Conservation (phyloP, 805 yeast genomes). For the Teunomyces cretensis region DNA sequence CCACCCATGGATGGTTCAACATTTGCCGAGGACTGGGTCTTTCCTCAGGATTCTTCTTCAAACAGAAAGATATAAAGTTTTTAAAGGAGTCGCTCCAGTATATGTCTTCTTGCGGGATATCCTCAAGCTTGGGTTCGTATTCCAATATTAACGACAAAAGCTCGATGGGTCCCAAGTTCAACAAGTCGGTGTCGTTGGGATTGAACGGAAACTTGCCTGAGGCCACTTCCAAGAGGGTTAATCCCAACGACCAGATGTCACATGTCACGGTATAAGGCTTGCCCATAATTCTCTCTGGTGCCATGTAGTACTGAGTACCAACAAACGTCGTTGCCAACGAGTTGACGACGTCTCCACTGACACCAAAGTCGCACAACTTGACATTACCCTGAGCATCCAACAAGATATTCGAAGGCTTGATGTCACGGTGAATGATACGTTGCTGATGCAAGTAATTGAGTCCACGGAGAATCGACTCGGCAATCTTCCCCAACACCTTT, state of each 20-base stretch:
- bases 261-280: conserved; percentile 93
- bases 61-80: conserved; percentile 75
- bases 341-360: conserved; percentile 93
- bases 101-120: conserved; percentile 73
- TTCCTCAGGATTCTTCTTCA: conserved; percentile 73
- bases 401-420: conserved; percentile 91
- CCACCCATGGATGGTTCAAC: conserved; percentile 91
- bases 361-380: conserved; percentile 96
- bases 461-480: conserved; percentile 82
- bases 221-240: conserved; percentile 90
- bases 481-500: conserved; percentile 85
- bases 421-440: conserved; percentile 90
- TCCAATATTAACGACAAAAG: conserved; percentile 77
- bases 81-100: conserved; percentile 82
- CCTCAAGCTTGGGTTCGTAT: conserved; percentile 75
- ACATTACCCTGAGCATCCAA: conserved; percentile 76
- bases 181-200: conserved; percentile 33
- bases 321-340: conserved; percentile 95
- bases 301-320: conserved; percentile 98
- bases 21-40: conserved; percentile 93
- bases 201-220: conserved; percentile 83
- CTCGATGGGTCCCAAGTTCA: conserved; percentile 70
- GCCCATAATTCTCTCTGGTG: conserved; percentile 95
- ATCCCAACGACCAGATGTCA: conserved; percentile 95
- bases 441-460: conserved; percentile 84